phyloP scores from a whole-genome alignment of 2,329 filamentous ascomycete species.

The Sporothrix euskadiensis region DNA sequence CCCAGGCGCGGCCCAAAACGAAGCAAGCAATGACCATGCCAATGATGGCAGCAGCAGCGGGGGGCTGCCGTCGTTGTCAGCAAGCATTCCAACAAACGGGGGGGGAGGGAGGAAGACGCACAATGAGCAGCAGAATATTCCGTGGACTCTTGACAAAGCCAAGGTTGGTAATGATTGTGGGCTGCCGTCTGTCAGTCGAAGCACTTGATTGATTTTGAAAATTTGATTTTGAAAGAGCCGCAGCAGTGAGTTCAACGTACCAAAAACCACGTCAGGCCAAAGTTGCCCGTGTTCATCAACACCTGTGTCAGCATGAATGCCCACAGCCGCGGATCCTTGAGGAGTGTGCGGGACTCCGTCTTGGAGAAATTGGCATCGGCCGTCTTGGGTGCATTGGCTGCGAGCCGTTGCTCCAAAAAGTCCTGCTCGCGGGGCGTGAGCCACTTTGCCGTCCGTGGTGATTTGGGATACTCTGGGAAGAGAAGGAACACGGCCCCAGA shows the following conservation, averaged over 20 bases:
- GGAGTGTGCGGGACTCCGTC: conserved; percentile 20
- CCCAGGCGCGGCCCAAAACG: conserved; percentile 25
- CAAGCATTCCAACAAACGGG: background rate
- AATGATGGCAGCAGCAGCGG: conserved; percentile 22
- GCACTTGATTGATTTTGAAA: background rate
- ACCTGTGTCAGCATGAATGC: conserved; percentile 28
- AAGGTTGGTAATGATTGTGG: conserved; percentile 25
- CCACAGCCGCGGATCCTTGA: conserved; percentile 27
- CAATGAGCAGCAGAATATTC: conserved; percentile 28
- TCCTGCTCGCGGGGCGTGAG: conserved; percentile 29
- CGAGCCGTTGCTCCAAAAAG: conserved; percentile 28
- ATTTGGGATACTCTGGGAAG: conserved; percentile 28
- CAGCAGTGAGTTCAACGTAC: background rate
- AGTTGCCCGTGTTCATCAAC: conserved; percentile 29
- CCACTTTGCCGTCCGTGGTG: conserved; percentile 21
- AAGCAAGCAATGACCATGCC: conserved; percentile 19
- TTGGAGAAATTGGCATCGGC: conserved; percentile 23
- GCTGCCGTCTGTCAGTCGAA: background rate
- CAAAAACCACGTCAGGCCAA: conserved; percentile 28
- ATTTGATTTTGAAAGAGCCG: too few species aligned
- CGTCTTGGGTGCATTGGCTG: conserved; percentile 24
- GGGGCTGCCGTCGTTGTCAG: background rate
- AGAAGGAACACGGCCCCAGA: conserved; percentile 24
- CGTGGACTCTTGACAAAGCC: conserved; percentile 18
- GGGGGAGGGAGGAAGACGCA: background rate